A percentile compares a stretch with the other conserved stretches of the same genome.
Evolutionary conservation across 225 moss, liverwort and hornwort genomes (phyloP).

Genomic region (Climacium dendroides): DNA sequence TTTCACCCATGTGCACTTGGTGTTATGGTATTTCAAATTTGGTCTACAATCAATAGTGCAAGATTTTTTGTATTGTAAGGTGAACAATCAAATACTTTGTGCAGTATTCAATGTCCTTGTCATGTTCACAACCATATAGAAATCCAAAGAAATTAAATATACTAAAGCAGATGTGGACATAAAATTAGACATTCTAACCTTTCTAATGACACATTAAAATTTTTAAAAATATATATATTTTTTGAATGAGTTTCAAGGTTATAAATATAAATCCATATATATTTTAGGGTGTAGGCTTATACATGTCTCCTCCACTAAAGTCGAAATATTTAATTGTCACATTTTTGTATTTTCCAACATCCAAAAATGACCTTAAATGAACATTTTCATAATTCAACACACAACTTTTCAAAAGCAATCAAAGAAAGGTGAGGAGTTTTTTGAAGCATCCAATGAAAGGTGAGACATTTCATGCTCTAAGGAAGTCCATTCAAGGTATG

Average conservation of each 20-base stretch:
- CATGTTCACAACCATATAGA: neutral
- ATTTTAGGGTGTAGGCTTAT: neutral
- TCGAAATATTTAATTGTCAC: neutral
- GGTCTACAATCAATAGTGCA: neutral
- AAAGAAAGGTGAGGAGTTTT: neutral
- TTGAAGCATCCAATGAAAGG: neutral
- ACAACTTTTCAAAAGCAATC: neutral
- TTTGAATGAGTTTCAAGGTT: neutral
- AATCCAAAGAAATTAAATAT: neutral
- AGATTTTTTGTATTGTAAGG: neutral
- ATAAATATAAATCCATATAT: neutral
- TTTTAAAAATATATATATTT: too few species aligned
- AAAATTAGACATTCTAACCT: neutral
- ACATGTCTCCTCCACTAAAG: accelerated
- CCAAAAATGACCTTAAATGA: neutral
- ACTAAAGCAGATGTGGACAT: neutral
- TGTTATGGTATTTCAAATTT: neutral
- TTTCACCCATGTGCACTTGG: neutral
- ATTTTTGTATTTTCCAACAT: neutral
- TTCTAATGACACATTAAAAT: neutral
- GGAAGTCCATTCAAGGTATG: neutral
- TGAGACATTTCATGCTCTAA: neutral
- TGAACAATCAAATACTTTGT: neutral
- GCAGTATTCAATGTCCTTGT: neutral
- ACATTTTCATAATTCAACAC: neutral